phyloP scores from a whole-genome alignment of 108 stramenopile species.

The Pseudonitzschia multiseries region DNA sequence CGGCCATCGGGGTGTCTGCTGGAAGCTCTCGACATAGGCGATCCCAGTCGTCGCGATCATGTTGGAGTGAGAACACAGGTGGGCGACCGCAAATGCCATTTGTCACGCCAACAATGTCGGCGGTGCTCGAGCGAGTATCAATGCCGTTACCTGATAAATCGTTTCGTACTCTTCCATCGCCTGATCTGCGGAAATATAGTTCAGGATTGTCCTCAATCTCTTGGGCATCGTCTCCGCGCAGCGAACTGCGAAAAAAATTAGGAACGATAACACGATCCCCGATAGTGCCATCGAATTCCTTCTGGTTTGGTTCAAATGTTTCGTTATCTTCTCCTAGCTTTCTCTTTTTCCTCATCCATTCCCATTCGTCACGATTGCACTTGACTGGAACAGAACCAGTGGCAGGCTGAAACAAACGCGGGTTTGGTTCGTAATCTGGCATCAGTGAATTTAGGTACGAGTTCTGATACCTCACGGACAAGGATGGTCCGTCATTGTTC shows the following conservation, averaged over 20 bases:
- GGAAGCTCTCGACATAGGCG: slow-evolving; percentile 15
- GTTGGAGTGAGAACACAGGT: slow-evolving; percentile 4
- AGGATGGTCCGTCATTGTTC: slow-evolving; percentile 8
- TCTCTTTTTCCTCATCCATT: neutral
- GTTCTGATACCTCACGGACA: slow-evolving; percentile 7
- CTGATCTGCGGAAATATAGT: neutral
- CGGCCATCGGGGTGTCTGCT: neutral
- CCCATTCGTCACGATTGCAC: slow-evolving; percentile 18
- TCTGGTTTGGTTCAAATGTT: neutral
- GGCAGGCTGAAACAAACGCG: slow-evolving; percentile 7
- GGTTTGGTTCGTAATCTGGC: slow-evolving; percentile 13
- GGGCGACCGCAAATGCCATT: neutral
- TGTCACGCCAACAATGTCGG: neutral
- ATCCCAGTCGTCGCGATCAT: slow-evolving; percentile 13
- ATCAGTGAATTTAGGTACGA: slow-evolving; percentile 6
- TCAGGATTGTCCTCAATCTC: slow-evolving; percentile 3
- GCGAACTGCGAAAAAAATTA: neutral
- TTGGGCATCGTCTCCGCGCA: slow-evolving; percentile 1
- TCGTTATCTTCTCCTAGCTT: neutral
- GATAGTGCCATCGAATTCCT: neutral
- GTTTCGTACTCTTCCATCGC: neutral
- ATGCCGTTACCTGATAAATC: neutral
- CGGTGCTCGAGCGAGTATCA: neutral
- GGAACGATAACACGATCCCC: neutral
- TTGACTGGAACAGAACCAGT: neutral